Evolutionary conservation across 257 asterid genomes (phyloP).

Genomic region (Euphrasia confusa): DNA sequence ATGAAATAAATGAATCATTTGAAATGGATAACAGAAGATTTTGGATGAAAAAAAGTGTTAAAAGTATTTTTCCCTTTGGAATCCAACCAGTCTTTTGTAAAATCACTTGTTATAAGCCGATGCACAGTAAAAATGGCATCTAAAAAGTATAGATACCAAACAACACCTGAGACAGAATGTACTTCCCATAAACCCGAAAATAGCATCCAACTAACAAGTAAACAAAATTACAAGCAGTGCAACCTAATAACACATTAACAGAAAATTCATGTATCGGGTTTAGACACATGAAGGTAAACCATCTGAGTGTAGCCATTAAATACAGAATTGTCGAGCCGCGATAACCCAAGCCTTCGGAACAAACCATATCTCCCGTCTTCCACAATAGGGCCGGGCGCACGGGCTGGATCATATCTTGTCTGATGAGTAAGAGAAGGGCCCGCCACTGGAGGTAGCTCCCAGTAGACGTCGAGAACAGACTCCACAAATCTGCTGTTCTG

Average conservation of each 20-base stretch:
- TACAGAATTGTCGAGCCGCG: constrained; percentile 60
- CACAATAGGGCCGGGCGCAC: constrained; percentile 63
- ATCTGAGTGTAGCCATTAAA: constrained; percentile 98
- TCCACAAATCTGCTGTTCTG: constrained; percentile 85
- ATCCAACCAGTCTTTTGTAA: no score
- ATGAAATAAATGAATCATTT: no score
- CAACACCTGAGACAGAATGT: not conserved
- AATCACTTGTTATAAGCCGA: not conserved
- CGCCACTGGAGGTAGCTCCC: constrained; percentile 98
- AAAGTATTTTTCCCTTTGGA: no score
- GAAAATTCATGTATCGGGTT: constrained; percentile 29
- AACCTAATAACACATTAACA: not conserved
- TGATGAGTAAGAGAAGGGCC: constrained; percentile 98
- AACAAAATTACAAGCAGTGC: not conserved
- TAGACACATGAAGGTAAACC: constrained; percentile 87
- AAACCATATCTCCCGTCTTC: constrained; percentile 83
- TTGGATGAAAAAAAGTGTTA: no score
- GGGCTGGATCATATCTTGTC: constrained; percentile 93
- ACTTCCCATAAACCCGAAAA: not conserved
- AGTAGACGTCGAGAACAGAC: constrained; percentile 74
- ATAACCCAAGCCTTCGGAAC: constrained; percentile 66
- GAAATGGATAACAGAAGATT: no score
- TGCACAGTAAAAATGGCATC: not conserved
- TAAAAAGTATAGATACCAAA: not conserved
- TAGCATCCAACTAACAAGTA: not conserved